Percentiles rank a stretch among this genome's conserved stretches.
These are phyloP conservation scores for Turritis glabra DNA, from an alignment of 345 rosid species.

Conservation along the genomic window DNA sequence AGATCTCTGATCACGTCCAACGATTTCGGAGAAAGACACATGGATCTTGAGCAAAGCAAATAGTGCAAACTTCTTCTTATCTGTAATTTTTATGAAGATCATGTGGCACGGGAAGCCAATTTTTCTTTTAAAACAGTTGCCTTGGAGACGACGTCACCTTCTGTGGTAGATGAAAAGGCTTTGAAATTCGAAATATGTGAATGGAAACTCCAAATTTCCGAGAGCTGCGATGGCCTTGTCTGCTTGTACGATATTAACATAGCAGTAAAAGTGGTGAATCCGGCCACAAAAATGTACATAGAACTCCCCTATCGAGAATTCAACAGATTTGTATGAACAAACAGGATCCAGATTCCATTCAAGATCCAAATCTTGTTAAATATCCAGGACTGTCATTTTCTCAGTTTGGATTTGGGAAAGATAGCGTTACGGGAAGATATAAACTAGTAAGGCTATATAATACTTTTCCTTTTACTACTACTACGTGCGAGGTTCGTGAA, in stretches of 20 bases:
- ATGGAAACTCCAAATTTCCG: not conserved
- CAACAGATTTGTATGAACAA: not conserved
- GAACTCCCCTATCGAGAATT: constrained; percentile 1
- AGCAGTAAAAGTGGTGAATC: not conserved
- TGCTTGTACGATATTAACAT: not conserved
- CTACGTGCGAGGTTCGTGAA: constrained; percentile 23
- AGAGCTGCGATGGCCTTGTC: constrained; percentile 15
- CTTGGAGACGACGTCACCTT: not conserved
- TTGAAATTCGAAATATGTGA: not conserved
- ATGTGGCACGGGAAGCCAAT: not conserved
- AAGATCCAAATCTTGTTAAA: not conserved
- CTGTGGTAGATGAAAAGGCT: not conserved
- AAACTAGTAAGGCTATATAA: constrained; percentile 15
- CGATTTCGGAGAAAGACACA: not conserved
- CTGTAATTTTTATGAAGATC: not conserved
- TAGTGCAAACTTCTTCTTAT: not conserved
- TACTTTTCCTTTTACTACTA: not conserved
- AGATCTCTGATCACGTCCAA: not conserved
- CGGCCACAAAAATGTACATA: not conserved
- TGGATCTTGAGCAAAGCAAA: not conserved
- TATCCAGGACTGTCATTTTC: not conserved
- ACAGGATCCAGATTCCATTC: not conserved
- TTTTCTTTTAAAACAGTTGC: not conserved
- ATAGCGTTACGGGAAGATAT: not conserved
- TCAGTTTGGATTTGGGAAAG: not conserved